phyloP scores from a whole-genome alignment of 2,329 filamentous ascomycete genomes.

The Rugonectria rugulosa region DNA sequence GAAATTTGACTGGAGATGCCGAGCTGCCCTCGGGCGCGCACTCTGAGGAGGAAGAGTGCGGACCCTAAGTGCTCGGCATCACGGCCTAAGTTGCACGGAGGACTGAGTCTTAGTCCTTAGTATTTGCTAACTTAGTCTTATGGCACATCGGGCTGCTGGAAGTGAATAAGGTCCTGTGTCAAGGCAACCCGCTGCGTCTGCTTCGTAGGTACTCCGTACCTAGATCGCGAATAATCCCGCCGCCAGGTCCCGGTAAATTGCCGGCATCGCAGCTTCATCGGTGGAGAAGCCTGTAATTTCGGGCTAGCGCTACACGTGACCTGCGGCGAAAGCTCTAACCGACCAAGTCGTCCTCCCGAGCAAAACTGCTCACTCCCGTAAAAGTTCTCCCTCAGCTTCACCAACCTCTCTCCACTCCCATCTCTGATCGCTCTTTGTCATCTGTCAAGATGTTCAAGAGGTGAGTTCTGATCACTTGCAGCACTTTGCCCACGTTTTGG shows the following conservation, averaged over 20 bases:
- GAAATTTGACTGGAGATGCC: slow-evolving; percentile 1
- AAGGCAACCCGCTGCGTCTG: too few relatives aligned
- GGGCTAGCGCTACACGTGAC: slow-evolving; percentile 49
- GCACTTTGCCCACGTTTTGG: slow-evolving; percentile 37
- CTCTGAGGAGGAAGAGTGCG: slow-evolving; percentile 27
- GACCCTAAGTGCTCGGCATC: too few relatives aligned
- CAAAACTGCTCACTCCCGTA: slow-evolving; percentile 58
- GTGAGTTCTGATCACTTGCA: slow-evolving; percentile 59
- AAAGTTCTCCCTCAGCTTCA: slow-evolving; percentile 58
- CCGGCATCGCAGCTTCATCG: slow-evolving; percentile 37
- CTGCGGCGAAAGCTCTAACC: slow-evolving; percentile 51
- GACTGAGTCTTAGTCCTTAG: slow-evolving; percentile 8
- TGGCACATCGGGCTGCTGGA: too few relatives aligned
- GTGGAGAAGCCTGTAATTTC: slow-evolving; percentile 37
- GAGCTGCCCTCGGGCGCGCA: not conserved
- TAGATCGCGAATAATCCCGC: slow-evolving; percentile 39
- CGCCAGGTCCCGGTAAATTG: slow-evolving; percentile 40
- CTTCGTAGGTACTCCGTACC: not conserved
- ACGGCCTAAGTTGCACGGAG: too few relatives aligned
- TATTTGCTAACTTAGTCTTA: not conserved
- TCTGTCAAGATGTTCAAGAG: slow-evolving; percentile 85
- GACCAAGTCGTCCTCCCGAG: slow-evolving; percentile 53
- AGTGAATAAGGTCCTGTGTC: not conserved
- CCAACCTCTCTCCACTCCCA: slow-evolving; percentile 65
- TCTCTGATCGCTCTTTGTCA: slow-evolving; percentile 70